Evolutionary conservation across 1,139 yeast species (phyloP), one percentile per base, ranked within the genome.

Genomic region (Yamadazyma diddensiae): DNA sequence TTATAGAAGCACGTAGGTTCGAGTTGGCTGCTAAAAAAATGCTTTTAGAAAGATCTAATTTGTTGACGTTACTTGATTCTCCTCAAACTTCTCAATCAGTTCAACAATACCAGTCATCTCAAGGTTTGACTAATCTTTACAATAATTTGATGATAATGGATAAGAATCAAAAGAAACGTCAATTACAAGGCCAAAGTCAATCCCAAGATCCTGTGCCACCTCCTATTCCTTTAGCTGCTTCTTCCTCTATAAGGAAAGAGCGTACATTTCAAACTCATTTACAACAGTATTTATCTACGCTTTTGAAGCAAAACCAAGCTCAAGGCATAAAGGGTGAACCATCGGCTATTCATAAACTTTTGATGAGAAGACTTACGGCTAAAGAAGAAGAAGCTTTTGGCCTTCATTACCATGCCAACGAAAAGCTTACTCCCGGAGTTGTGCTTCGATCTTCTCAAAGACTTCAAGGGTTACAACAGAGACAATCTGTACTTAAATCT

Each of bases 1-100:
- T 92, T 3, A 80, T 90, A 28, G 98, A 92, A 54, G 94, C 97
- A 2, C 77, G 95, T 36, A 78, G 94, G 44, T 85, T 92, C 42
- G 98, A 92, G 51, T 76, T 90, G 37, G 88, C 95, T 1, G 95
- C 97, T 0, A 90, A 87, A 62, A 83, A 86, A 52, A 84, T 92
- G 73, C 72, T 90, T 36, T 64, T 71, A 31, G 98, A 92, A 56
- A 73, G 98, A 46, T 82, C 88, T 2, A 82, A 86, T 35, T 62
- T 94, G 26, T 65, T 92, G 34, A 77, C 85, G 10, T 63, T 88
- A 22, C 66, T 92, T 36, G 98, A 94, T 52, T 82, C 95, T 2
- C 98, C 98, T 1, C 90, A 82, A 49, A 71, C 90, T 2, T 73
- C 88, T 0, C 87, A 84, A 21, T 73, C 87, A 3, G 79, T 82